phyloP scores from a whole-genome alignment of 371 early-diverging fungal genomes.

The Paramicrosporidium saccamoebae region DNA sequence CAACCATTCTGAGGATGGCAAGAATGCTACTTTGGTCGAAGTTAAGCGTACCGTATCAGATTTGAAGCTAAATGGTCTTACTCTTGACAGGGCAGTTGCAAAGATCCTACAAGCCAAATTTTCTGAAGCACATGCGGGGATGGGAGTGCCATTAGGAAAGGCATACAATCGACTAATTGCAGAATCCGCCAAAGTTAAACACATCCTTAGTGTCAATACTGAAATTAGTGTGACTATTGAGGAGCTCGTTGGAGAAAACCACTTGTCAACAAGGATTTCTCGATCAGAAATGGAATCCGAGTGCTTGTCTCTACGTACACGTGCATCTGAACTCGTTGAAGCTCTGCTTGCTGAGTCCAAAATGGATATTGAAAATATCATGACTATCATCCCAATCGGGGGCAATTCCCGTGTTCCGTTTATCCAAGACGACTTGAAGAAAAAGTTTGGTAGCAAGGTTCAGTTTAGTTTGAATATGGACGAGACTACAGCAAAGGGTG shows the following conservation, averaged over 20 bases:
- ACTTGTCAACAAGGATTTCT: slow-evolving; percentile 38
- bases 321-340: slow-evolving; percentile 8
- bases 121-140: slow-evolving; percentile 6
- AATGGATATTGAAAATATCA: slow-evolving; percentile 26
- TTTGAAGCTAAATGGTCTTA: slow-evolving; percentile 48
- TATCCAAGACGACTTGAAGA: slow-evolving; percentile 25
- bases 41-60: slow-evolving; percentile 50
- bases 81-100: slow-evolving; percentile 42
- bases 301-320: too few species aligned
- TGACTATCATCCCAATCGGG: slow-evolving; percentile 69
- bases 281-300: slow-evolving; percentile 34
- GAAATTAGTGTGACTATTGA: slow-evolving; percentile 58
- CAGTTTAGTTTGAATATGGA: slow-evolving; percentile 75
- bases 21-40: slow-evolving; percentile 21
- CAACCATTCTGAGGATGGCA: too few species aligned
- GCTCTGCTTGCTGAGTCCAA: slow-evolving; percentile 31
- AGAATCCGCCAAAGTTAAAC: slow-evolving; percentile 76
- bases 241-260: slow-evolving; percentile 42
- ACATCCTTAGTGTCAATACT: slow-evolving; percentile 67
- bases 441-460: slow-evolving; percentile 46
- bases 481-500: slow-evolving; percentile 79
- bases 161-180: slow-evolving; percentile 59
- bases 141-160: slow-evolving; percentile 12
- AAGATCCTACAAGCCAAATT: slow-evolving; percentile 33
- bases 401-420: slow-evolving; percentile 65